Base-by-base conservation (phyloP, 2,329 filamentous ascomycete genomes). In the Trichoderma hamatum region DNA sequence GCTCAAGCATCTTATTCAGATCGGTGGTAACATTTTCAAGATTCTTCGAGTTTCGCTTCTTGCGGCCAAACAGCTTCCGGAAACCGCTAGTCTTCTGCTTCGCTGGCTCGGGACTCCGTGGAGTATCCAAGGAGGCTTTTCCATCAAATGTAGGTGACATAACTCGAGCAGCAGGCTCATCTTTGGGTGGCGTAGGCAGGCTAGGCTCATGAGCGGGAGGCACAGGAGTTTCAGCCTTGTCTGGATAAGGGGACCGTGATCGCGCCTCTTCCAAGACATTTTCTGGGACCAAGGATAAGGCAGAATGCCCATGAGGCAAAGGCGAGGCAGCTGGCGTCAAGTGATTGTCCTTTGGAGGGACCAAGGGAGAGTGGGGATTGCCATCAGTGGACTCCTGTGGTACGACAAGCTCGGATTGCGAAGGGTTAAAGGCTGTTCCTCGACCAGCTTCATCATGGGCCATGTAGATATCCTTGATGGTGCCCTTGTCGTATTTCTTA, bases 401-500 rank as follows among this genome's bases (percentile, higher is more conserved):
- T 73, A 76, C 77, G n/a, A 75, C 59, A 19, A 76, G 75, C 28
- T 80, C 80, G 30, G 83, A 80, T 67, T 73, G 74, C 61, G 76
- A 73, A 16, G 78, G 75, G 16, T 78, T 76, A 36, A 81, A 72
- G 21, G 77, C 69, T 49, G 82, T 72, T 14, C 92, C 92, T 69
- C 88, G 91, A 26, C 94, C 94, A 52, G 91, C 89, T 72, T 85
- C 88, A 59, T 82, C 83, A 76, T 96, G 90, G 56, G 89, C 88
- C 63, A 98, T 84, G 79, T 98, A 98, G n/a, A 92, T 89, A 72
- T 93, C 89, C 66, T 94, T 90, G 71, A 97, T 90, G 9, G 90
- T 85, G 75, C 96, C 90, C 80, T 96, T 96, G 80, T 98, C 96
- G 77, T 97, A 98, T 75, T 94, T 94, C 79, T 86, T 95, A 36